Base-by-base conservation (phyloP, 768 basidiomycete genomes). In the Mycena rosella region DNA sequence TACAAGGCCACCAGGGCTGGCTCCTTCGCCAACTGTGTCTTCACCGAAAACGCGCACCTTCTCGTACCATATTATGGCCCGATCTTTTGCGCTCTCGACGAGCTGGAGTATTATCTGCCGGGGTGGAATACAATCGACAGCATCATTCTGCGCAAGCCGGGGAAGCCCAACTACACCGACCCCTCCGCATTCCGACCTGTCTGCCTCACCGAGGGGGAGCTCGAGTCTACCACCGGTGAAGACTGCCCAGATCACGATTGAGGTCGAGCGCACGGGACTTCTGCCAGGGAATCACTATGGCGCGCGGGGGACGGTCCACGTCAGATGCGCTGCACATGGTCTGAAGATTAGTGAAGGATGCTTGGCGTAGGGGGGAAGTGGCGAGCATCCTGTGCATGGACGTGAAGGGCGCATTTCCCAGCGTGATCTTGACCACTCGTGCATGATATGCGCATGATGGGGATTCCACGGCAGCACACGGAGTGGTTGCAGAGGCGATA, bases 331-430 rank as follows among this genome's bases (percentile, higher is more conserved):
- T 82, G 9, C 74, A 79, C 51, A 55, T 76, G 0, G 67, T 84
- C 0, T 72, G 78, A 4, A 57, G 78, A 1, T 74, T 67, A 13
- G 74, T 86, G 32, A 79, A 83, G 44, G 72, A 76, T 1, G 78
- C 80, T 0, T 85, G 83, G 84, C 44, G 77, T 0, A 49, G 56
- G 10, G 57, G 67, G 83, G n/a, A n/a, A n/a, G n/a, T n/a, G n/a
- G n/a, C n/a, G n/a, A n/a, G n/a, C n/a, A n/a, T n/a, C n/a, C n/a
- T n/a, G n/a, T n/a, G n/a, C n/a, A n/a, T n/a, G n/a, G n/a, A n/a
- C n/a, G n/a, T n/a, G n/a, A n/a, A n/a, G 70, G 84, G 79, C 0
- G 82, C 84, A 3, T 85, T 84, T 69, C 84, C 81, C 0, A 84
- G 78, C 66, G 77, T 77, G 78, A 77, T 18, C 76, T 66, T 0